Conservation (phyloP, 257 asterid genomes). For the Leonotis leonurus region DNA sequence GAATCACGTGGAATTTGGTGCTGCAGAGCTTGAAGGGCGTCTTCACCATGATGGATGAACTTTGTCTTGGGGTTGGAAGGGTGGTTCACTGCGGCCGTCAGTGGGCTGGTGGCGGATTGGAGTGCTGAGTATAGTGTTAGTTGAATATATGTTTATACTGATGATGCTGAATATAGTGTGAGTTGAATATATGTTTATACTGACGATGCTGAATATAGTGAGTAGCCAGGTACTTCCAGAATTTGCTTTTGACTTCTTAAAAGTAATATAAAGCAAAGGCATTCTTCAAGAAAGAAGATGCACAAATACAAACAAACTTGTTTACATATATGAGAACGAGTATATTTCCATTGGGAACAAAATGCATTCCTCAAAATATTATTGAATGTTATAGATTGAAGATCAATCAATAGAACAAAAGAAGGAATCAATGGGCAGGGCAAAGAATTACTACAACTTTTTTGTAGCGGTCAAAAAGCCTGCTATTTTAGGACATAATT, state of each 20-base stretch:
- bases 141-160: slow-evolving; percentile 60
- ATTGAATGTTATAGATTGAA: neutral
- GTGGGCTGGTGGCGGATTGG: slow-evolving; percentile 77
- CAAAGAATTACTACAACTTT: neutral
- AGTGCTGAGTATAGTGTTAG: slow-evolving; percentile 66
- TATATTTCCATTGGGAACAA: neutral
- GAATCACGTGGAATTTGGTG: slow-evolving; percentile 60
- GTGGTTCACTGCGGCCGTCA: slow-evolving; percentile 67
- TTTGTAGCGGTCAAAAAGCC: neutral
- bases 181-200: slow-evolving; percentile 75
- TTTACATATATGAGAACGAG: neutral
- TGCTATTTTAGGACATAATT: neutral
- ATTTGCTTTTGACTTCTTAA: slow-evolving; percentile 60
- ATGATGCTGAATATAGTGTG: slow-evolving; percentile 64
- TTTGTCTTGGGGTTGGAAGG: slow-evolving; percentile 74
- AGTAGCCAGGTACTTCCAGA: slow-evolving; percentile 76
- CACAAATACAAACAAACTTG: no score
- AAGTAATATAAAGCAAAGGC: no score
- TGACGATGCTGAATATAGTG: slow-evolving; percentile 74
- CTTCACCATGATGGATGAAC: slow-evolving; percentile 57
- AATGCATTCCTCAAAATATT: neutral
- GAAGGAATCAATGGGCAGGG: neutral
- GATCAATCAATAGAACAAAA: neutral
- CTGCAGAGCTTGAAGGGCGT: slow-evolving; percentile 44
- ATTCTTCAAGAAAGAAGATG: neutral